These are phyloP conservation scores for Kodamaea kaohsiungensis DNA, from an alignment of 805 yeast genomes.

Conservation along the genomic window DNA sequence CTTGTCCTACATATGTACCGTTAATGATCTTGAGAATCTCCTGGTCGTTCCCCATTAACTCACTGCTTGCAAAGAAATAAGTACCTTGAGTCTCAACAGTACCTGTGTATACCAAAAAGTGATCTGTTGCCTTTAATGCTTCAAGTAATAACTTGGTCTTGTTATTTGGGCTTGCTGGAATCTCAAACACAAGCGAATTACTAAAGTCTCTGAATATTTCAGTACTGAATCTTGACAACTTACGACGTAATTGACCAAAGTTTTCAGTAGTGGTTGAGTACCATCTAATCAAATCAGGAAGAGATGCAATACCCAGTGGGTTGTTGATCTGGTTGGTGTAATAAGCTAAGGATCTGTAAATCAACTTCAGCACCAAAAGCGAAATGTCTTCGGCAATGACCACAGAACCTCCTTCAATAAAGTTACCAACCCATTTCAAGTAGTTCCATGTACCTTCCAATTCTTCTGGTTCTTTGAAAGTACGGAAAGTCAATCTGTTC, in stretches of 20 bases:
- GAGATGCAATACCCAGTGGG: conserved; percentile 48
- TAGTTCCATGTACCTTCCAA: conserved; percentile 80
- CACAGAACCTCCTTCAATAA: conserved; percentile 77
- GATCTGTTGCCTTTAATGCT: conserved; percentile 62
- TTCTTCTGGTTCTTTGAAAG: conserved; percentile 90
- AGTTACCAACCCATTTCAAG: conserved; percentile 73
- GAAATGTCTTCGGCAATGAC: conserved; percentile 79
- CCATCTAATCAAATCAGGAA: conserved; percentile 57
- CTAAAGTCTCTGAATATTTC: conserved; percentile 69
- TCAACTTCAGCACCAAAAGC: conserved; percentile 62
- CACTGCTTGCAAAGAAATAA: conserved; percentile 75
- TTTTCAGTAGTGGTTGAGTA: conserved; percentile 65
- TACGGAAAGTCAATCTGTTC: conserved; percentile 62
- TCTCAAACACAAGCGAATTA: conserved; percentile 64
- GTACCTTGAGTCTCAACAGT: conserved; percentile 71
- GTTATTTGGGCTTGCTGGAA: conserved; percentile 44
- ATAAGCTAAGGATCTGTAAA: conserved; percentile 68
- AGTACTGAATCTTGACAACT: conserved; percentile 74
- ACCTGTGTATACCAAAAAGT: conserved; percentile 75
- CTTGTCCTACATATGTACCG: conserved; percentile 42
- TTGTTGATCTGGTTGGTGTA: conserved; percentile 65
- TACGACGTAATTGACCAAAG: conserved; percentile 75
- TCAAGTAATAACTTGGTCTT: conserved; percentile 54
- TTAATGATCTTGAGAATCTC: conserved; percentile 40
- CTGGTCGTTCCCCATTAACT: conserved; percentile 42